phyloP scores from a whole-genome alignment of 805 yeast species.

The Pichia heedii region DNA sequence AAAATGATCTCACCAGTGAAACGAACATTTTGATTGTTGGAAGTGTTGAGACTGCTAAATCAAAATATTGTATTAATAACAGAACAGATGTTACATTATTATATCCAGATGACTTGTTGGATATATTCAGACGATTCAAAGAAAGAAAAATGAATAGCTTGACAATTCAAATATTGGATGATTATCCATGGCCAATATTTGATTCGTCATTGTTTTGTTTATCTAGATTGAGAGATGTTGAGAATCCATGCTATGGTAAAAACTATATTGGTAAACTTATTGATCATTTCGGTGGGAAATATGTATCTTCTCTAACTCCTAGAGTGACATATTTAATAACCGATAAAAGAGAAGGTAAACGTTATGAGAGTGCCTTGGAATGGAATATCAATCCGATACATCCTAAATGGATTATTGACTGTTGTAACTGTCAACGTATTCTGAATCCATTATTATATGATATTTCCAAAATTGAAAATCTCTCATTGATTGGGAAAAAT shows the following conservation, averaged over 20 bases:
- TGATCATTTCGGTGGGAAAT: slow-evolving; percentile 39
- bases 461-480: slow-evolving; percentile 15
- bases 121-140: slow-evolving; percentile 39
- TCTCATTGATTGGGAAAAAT: slow-evolving; percentile 17
- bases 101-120: slow-evolving; percentile 34
- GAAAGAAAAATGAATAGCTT: slow-evolving; percentile 27
- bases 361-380: slow-evolving; percentile 43
- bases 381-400: slow-evolving; percentile 46
- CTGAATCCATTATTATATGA: slow-evolving; percentile 34
- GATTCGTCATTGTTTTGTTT: slow-evolving; percentile 37
- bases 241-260: slow-evolving; percentile 20
- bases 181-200: slow-evolving; percentile 33
- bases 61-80: slow-evolving; percentile 38
- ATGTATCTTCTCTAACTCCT: slow-evolving; percentile 41
- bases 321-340: slow-evolving; percentile 38
- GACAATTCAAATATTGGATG: slow-evolving; percentile 11
- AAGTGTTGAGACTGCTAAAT: slow-evolving; percentile 45
- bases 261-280: slow-evolving; percentile 29
- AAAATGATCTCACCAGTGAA: slow-evolving; percentile 51
- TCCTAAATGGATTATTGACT: slow-evolving; percentile 42
- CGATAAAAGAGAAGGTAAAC: slow-evolving; percentile 40
- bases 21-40: slow-evolving; percentile 56
- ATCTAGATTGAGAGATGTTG: slow-evolving; percentile 27
- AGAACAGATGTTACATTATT: slow-evolving; percentile 53
- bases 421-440: slow-evolving; percentile 35